Conservation (phyloP, 2,329 filamentous ascomycete genomes). For the Calonectria pseudoreteaudii region DNA sequence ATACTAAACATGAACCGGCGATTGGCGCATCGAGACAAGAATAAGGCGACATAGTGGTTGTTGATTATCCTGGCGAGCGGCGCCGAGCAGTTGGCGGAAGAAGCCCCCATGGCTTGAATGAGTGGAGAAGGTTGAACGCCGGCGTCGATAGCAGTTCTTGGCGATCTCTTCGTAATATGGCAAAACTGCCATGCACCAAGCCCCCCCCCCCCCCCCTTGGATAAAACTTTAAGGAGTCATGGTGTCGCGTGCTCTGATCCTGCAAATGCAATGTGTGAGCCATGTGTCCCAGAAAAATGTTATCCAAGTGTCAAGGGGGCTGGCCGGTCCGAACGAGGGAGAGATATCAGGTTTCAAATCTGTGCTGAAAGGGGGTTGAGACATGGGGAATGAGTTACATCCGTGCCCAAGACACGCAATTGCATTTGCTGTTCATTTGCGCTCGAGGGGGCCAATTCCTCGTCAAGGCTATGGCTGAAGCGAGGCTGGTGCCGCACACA, state of each 20-base stretch:
- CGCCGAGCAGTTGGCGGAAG: neutral
- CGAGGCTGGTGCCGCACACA: neutral
- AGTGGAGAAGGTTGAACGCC: neutral
- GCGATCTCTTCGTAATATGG: neutral
- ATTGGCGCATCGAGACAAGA: constrained; percentile 16
- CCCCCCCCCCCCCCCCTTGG: neutral
- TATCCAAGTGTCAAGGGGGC: neutral
- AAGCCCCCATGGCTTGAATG: neutral
- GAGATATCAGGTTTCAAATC: neutral
- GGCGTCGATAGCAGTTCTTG: neutral
- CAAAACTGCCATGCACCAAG: too few species aligned
- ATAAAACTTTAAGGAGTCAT: too few species aligned
- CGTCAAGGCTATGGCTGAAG: neutral
- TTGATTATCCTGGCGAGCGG: neutral
- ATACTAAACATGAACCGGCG: constrained; percentile 37
- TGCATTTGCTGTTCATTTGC: neutral
- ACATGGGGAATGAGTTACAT: neutral
- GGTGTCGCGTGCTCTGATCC: neutral
- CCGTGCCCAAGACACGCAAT: neutral
- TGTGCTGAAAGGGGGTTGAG: neutral
- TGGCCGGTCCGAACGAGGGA: neutral
- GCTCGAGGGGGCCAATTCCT: too few species aligned
- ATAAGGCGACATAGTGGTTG: neutral
- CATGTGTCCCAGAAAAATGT: neutral
- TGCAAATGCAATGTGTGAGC: neutral